Base-by-base conservation (phyloP, 805 yeast species). In the Nakazawaea peltata region DNA sequence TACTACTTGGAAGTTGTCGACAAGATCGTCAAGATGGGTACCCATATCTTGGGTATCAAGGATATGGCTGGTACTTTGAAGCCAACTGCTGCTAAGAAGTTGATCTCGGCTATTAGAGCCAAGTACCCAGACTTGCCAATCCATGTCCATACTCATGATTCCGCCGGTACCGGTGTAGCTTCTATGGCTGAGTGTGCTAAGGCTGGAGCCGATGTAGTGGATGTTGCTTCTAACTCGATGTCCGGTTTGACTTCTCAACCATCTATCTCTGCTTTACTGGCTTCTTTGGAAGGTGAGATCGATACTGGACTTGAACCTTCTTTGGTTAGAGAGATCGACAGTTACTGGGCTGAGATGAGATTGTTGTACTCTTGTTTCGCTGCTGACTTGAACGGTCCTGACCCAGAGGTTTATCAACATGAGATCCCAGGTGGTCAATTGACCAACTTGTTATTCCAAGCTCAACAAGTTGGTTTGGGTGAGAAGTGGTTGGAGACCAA, bases 361-460 rank as follows among this genome's bases (percentile, higher is more conserved):
- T 70, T 92, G 57, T 67, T 92, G 47, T 92, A 92, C 70, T 84
- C 95, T 32, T 87, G 95, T 62, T 92, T 92, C 63, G 98, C 87
- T 65, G 97, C 98, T 37, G 97, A 92, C 56, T 75, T 92, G 61
- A 92, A 92, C 74, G 98, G 99, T 39, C 97, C 99, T 41, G 99
- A 92, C 65, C 97, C 99, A 50, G 98, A 92, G 63, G 98, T 92
- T 40, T 92, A 92, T 65, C 78, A 79, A 50, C 98, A 92, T 66
- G 99, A 92, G 72, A 92, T 92, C 48, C 99, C 99, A 40, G 99
- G 99, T 70, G 99, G 99, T 46, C 99, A 92, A 68, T 77, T 92
- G 63, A 92, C 99, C 44, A 92, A 92, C 71, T 70, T 92, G 65
- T 65, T 94, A 50, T 92, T 92, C 94, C 99, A 92, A 70, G 98